Conservation (phyloP, 2,329 filamentous ascomycete species). For the Phialocephala subalpina region DNA sequence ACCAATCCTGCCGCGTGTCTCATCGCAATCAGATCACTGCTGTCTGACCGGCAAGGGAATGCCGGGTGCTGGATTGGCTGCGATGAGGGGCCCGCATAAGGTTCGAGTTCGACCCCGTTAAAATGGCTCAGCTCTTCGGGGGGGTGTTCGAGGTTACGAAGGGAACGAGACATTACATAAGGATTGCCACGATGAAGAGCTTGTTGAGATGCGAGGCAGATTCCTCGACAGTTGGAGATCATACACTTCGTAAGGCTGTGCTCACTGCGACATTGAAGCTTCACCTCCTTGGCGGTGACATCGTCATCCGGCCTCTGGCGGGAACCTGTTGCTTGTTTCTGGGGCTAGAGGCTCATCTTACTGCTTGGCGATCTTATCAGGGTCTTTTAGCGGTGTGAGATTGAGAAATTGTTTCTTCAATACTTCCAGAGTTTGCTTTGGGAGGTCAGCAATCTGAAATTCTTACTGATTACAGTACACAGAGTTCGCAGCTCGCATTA, state of each 20-base stretch:
- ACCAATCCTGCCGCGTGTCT: constrained; percentile 27
- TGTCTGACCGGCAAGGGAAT: constrained; percentile 22
- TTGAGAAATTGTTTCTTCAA: neutral
- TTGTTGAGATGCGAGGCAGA: constrained; percentile 2
- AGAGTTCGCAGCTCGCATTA: neutral
- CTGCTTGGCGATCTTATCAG: constrained; percentile 28
- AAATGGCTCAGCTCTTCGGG: constrained; percentile 8
- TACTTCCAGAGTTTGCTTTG: neutral
- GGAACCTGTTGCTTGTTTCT: constrained; percentile 22
- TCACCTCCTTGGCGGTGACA: constrained; percentile 1
- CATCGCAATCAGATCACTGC: constrained; percentile 12
- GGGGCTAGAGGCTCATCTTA: constrained; percentile 9
- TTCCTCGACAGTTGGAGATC: neutral
- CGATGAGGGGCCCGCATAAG: constrained; percentile 9
- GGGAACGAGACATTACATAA: constrained; percentile 4
- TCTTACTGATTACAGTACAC: neutral
- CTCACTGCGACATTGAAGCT: neutral
- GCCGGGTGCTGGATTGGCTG: constrained; percentile 19
- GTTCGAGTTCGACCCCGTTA: neutral
- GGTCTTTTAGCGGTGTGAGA: neutral
- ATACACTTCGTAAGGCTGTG: neutral
- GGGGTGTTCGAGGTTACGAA: constrained; percentile 10
- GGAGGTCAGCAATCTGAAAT: neutral
- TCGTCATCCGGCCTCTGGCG: constrained; percentile 9
- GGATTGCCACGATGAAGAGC: neutral